These are phyloP conservation scores for Anethum foeniculum DNA, from an alignment of 140 eudicot species.

Conservation along the genomic window DNA sequence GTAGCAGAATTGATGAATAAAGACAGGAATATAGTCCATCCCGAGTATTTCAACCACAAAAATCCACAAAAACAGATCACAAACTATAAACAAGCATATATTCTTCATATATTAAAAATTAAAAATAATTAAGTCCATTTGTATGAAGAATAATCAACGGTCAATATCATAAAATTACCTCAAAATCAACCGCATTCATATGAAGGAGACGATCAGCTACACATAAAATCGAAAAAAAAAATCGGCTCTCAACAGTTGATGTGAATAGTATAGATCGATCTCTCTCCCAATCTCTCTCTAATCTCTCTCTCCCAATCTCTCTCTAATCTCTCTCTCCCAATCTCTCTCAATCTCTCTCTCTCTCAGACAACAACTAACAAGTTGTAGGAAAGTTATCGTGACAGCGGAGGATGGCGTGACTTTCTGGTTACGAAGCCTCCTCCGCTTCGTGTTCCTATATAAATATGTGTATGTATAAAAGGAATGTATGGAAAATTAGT, in stretches of 20 bases:
- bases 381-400: constrained; percentile 16
- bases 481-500: not conserved
- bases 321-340: not conserved
- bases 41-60: not conserved
- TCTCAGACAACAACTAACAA: not conserved
- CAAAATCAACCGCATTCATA: constrained; percentile 7
- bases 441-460: not conserved
- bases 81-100: constrained; percentile 1
- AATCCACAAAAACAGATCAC: not conserved
- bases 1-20: not conserved
- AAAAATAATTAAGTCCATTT: not conserved
- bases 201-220: constrained; percentile 17
- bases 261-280: not conserved
- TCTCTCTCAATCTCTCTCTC: constrained; percentile 1
- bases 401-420: constrained; percentile 15
- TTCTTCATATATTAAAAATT: not conserved
- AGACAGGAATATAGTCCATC: not conserved
- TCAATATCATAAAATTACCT: not conserved
- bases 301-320: constrained; percentile 1
- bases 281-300: not conserved
- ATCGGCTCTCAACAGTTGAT: not conserved
- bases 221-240: constrained; percentile 3
- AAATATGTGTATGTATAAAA: not conserved
- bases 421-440: constrained; percentile 9
- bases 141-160: not conserved